Percentiles rank a stretch among this genome's conserved stretches.
Conservation (phyloP, 1,139 yeast genomes). For the Chernovozyma aurita region DNA sequence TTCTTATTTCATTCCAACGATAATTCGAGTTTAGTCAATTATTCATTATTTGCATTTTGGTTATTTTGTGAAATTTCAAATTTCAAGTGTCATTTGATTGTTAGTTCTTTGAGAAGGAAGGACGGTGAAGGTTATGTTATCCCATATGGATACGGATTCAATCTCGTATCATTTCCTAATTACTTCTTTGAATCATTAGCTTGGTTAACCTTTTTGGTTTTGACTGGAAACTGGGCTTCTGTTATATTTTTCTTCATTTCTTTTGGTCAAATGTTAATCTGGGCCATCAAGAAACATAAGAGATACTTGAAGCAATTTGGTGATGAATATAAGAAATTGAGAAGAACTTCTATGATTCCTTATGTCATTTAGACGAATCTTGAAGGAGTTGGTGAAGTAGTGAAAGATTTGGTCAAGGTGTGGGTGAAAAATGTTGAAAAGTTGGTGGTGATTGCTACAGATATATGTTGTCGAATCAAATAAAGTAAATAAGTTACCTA, state of each 20-base stretch:
- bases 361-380: conserved; percentile 29
- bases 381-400: neutral
- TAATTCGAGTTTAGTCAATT: conserved; percentile 19
- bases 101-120: conserved; percentile 52
- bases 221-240: conserved; percentile 76
- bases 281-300: conserved; percentile 74
- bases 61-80: conserved; percentile 67
- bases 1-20: conserved; percentile 31
- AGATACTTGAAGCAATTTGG: conserved; percentile 69
- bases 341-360: conserved; percentile 66
- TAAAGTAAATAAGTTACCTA: too few relatives aligned
- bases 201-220: conserved; percentile 66
- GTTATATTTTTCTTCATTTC: conserved; percentile 68
- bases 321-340: conserved; percentile 63
- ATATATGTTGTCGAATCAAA: too few relatives aligned
- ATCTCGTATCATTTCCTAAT: conserved; percentile 66
- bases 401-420: too few relatives aligned
- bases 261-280: conserved; percentile 69
- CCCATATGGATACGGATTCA: conserved; percentile 45
- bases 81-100: conserved; percentile 59
- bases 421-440: too few relatives aligned
- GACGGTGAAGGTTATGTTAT: conserved; percentile 22
- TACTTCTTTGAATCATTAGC: conserved; percentile 80
- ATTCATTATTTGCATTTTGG: conserved; percentile 48
- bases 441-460: too few relatives aligned